Conservation (phyloP, 1,284 basidiomycete species). For the Cystobasidium pallidum region DNA sequence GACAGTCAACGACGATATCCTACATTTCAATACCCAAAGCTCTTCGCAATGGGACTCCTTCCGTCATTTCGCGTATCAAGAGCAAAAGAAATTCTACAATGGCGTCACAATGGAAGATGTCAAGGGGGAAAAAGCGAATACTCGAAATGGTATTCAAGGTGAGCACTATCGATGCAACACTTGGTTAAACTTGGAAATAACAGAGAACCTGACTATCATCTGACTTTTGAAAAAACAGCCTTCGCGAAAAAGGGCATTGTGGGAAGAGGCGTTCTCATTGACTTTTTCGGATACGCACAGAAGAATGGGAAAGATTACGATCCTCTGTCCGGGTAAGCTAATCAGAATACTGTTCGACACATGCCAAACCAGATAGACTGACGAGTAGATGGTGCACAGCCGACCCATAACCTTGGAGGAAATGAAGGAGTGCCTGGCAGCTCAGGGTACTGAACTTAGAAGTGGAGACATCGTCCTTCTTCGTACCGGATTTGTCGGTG, state of each 20-base stretch:
- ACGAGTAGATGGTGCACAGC: not conserved
- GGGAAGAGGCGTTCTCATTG: constrained; percentile 18
- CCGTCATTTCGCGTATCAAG: constrained; percentile 26
- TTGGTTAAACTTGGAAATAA: too few relatives aligned
- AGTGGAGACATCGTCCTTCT: constrained; percentile 18
- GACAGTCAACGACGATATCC: constrained; percentile 22
- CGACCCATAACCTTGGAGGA: constrained; percentile 15
- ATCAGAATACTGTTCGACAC: not conserved
- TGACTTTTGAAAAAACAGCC: too few relatives aligned
- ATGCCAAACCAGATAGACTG: too few relatives aligned
- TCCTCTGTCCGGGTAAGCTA: constrained; percentile 8
- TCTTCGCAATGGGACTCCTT: constrained; percentile 25
- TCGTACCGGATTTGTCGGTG: constrained; percentile 12
- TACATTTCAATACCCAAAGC: constrained; percentile 30
- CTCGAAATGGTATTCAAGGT: constrained; percentile 25
- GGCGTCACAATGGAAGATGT: constrained; percentile 20
- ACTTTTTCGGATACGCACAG: constrained; percentile 9
- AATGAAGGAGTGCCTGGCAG: not conserved
- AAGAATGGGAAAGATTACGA: constrained; percentile 16
- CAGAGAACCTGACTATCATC: too few relatives aligned
- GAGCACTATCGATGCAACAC: not conserved
- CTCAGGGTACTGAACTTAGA: constrained; percentile 6
- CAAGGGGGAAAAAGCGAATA: constrained; percentile 21
- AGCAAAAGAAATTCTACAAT: constrained; percentile 24
- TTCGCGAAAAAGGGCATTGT: constrained; percentile 20